Conservation (phyloP, 495 filamentous ascomycete species). For the Neurospora sp. region DNA sequence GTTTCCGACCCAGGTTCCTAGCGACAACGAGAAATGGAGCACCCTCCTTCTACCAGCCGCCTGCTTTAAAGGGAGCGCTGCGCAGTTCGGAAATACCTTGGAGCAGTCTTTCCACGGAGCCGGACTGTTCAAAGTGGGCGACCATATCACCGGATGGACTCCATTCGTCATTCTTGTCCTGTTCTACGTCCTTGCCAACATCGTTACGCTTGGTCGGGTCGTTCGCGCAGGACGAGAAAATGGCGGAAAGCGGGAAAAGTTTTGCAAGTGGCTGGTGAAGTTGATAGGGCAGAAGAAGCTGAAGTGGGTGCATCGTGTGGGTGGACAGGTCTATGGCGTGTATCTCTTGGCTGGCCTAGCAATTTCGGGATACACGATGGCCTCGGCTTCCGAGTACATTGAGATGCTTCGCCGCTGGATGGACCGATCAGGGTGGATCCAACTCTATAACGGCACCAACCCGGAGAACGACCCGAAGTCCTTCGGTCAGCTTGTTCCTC, state of each 20-base stretch:
- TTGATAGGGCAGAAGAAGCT: background rate
- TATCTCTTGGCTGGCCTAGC: conserved; percentile 17
- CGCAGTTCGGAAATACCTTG: conserved; percentile 1
- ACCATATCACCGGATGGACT: conserved; percentile 21
- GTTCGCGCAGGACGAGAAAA: conserved; percentile 12
- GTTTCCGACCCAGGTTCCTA: conserved; percentile 19
- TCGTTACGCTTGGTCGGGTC: conserved; percentile 14
- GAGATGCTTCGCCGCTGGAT: conserved; percentile 19
- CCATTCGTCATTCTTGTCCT: conserved; percentile 18
- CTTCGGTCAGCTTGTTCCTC: conserved; percentile 29
- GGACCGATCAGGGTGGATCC: conserved; percentile 20
- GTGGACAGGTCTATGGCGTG: conserved; percentile 7
- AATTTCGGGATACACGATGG: conserved; percentile 7
- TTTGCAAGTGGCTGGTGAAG: background rate
- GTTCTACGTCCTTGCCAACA: conserved; percentile 16
- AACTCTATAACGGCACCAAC: conserved; percentile 8
- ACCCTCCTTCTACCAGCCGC: conserved; percentile 18
- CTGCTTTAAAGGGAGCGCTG: conserved; percentile 16
- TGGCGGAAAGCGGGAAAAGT: conserved; percentile 5
- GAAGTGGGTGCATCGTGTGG: conserved; percentile 4
- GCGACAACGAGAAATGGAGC: conserved; percentile 8
- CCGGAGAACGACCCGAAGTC: conserved; percentile 23
- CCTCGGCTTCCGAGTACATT: conserved; percentile 17
- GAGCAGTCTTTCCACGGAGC: conserved; percentile 3
- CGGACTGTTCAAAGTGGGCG: conserved; percentile 6